Evolutionary conservation across 306 rosid species (phyloP), one percentile per base, ranked within the genome.

Genomic region (Adenanthera pavonina): DNA sequence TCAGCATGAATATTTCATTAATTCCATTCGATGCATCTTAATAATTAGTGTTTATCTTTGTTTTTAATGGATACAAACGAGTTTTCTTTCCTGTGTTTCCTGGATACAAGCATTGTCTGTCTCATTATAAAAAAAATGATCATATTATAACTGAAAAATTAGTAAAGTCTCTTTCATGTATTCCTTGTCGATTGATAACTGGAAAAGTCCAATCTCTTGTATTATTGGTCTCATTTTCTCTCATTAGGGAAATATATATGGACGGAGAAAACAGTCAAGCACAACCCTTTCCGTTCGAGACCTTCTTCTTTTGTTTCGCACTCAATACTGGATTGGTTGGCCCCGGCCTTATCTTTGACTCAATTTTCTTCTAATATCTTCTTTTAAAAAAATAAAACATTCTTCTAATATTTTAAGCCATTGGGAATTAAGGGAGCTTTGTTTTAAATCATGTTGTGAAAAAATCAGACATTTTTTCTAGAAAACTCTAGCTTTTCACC

Each of bases 241-340:
- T 7, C 13, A 66, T 11, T 8, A 8, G 10, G 11, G 33, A 17
- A 25, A 36, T 36, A 8, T 3, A 38, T 8, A 17, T 67, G 72
- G 72, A 67, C 72, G 72, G 72, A 67, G 72, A 40, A 67, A 67
- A 67, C 48, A 25, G 65, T 59, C 65, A 59, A 59, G 65, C 65
- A 8, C 49, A 67, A 8, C 72, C 8, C 49, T 67, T 40, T 40
- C 51, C 72, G 72, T 38, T 34, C 51, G 51, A 43, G 51, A 38
- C 33, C 72, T 6, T 40, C 33, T 66, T 33, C 49, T 66, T 17
- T 17, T 67, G 7, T 66, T 40, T n/a, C 8, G 44, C n/a, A 54
- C 20, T 54, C 0, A n/a, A 4, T 54, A n/a, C 65, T 36, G 0
- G 8, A 40, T n/a, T n/a, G 51, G 34, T 67, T 67, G 72, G 38